Base-by-base conservation (phyloP, 352 stramenopile genomes). In the Phytophthora citrophthora region DNA sequence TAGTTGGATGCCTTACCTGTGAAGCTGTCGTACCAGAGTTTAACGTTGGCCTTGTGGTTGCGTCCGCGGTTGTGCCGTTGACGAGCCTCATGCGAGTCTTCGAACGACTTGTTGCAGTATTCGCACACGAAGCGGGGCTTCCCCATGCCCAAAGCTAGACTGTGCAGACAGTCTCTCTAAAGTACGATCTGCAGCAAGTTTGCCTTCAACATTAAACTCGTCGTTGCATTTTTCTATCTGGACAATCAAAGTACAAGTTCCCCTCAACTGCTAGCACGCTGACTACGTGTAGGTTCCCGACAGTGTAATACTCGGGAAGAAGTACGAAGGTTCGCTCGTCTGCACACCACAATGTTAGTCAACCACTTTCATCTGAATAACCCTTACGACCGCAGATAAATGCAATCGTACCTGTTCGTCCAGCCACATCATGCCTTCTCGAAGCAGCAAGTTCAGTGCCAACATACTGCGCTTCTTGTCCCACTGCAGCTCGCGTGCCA, bases 401-500 rank as follows among this genome's bases (percentile, higher is more conserved):
- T n/a, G 12, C 34, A 26, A n/a, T 5, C 48, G 18, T 26, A 95
- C 84, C 82, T 97, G 81, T 29, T 96, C 83, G 72, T 99, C 97
- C 26, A 99, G 64, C 97, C 97, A 99, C 29, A 91, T 96, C 93
- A 99, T 99, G 46, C 96, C 95, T 72, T 98, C 91, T 24, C 87
- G 76, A 15, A 98, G 66, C 32, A 99, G 79, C 32, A 98, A 68
- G 57, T 97, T 90, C 5, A 99, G 74, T 15, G 90, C 93, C 26
- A 97, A 74, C 64, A 97, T 94, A 31, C 89, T 96, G 13, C 96
- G 83, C 57, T 98, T 97, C 34, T 89, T 81, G 59, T 92, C 87
- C 95, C 96, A 99, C 5, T 78, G 65, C 26, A 97, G 79, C 55
- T 89, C 78, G 26, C 83, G 77, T 16, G 72, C 74, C 18, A 99